A percentile compares a stretch with the other conserved stretches of the same genome.
These are phyloP conservation scores for Tardiomyces digboiensis DNA, from an alignment of 1,139 yeast species.

Conservation along the genomic window DNA sequence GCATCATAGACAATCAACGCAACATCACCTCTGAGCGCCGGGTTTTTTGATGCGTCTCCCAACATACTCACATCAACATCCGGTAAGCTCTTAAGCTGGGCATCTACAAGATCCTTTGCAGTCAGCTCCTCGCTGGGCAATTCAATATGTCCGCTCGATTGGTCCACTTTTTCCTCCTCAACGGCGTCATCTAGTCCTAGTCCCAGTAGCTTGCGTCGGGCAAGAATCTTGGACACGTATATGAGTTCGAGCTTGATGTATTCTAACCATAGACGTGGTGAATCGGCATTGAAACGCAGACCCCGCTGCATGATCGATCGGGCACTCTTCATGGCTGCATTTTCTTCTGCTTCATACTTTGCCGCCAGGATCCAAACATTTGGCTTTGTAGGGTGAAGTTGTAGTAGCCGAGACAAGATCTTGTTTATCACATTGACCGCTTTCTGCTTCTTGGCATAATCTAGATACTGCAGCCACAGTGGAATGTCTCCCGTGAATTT, in stretches of 20 bases:
- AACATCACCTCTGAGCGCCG: conserved; percentile 85
- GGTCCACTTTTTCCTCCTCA: conserved; percentile 14
- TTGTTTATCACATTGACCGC: conserved; percentile 75
- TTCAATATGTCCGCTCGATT: conserved; percentile 19
- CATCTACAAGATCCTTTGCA: conserved; percentile 32
- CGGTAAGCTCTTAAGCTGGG: conserved; percentile 63
- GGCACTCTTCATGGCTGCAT: conserved; percentile 85
- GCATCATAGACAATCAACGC: conserved; percentile 77
- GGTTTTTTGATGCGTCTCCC: conserved; percentile 80
- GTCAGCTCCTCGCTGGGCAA: conserved; percentile 31
- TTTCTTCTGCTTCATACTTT: conserved; percentile 81
- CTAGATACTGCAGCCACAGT: conserved; percentile 72
- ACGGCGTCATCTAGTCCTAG: conserved; percentile 35
- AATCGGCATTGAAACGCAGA: conserved; percentile 72
- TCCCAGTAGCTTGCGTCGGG: conserved; percentile 77
- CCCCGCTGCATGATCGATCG: conserved; percentile 80
- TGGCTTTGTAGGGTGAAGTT: conserved; percentile 83
- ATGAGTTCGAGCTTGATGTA: conserved; percentile 84
- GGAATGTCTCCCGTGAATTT: conserved; percentile 70
- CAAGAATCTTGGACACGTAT: conserved; percentile 72
- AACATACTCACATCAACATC: conserved; percentile 82
- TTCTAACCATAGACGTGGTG: conserved; percentile 66
- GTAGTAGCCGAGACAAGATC: conserved; percentile 69
- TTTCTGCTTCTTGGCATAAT: conserved; percentile 62
- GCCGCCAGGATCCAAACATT: conserved; percentile 96